A percentile compares a stretch with the other conserved stretches of the same genome.
Conservation (phyloP, 1,139 yeast species). For the Geotrichum cucujoidarum region DNA sequence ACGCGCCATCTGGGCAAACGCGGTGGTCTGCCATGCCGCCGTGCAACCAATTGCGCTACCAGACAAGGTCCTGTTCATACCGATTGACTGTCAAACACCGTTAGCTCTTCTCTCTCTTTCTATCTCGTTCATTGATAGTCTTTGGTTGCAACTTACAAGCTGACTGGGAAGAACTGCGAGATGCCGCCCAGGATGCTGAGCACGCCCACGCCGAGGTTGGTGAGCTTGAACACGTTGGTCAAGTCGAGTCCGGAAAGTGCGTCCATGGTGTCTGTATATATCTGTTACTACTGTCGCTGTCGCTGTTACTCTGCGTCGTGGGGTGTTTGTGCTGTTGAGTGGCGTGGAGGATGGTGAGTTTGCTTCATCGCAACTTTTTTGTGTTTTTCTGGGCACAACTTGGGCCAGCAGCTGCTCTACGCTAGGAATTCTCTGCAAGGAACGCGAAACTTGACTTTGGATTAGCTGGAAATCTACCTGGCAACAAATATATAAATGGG, state of each 20-base stretch:
- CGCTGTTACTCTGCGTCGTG: too few relatives aligned
- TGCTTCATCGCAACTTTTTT: too few relatives aligned
- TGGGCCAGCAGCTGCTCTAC: too few relatives aligned
- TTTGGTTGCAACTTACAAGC: constrained; percentile 44
- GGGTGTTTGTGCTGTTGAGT: too few relatives aligned
- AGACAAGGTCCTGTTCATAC: constrained; percentile 21
- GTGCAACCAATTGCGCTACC: neutral
- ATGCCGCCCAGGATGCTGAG: constrained; percentile 53
- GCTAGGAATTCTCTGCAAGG: too few relatives aligned
- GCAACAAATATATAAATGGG: too few relatives aligned
- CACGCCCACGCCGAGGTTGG: constrained; percentile 60
- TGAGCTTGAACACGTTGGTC: constrained; percentile 53
- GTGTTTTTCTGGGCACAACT: too few relatives aligned
- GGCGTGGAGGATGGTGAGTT: too few relatives aligned
- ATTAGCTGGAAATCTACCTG: too few relatives aligned
- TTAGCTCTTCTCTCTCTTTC: neutral
- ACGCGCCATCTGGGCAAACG: too few relatives aligned
- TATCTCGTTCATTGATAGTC: neutral
- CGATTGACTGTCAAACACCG: constrained; percentile 26
- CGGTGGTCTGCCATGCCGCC: neutral
- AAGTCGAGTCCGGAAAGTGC: constrained; percentile 27
- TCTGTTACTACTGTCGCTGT: neutral
- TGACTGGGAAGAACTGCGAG: constrained; percentile 54
- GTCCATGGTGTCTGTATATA: constrained; percentile 15
- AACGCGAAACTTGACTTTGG: too few relatives aligned